Base-by-base conservation (phyloP, 2,329 filamentous ascomycete species). In the Stemphylium beticola region DNA sequence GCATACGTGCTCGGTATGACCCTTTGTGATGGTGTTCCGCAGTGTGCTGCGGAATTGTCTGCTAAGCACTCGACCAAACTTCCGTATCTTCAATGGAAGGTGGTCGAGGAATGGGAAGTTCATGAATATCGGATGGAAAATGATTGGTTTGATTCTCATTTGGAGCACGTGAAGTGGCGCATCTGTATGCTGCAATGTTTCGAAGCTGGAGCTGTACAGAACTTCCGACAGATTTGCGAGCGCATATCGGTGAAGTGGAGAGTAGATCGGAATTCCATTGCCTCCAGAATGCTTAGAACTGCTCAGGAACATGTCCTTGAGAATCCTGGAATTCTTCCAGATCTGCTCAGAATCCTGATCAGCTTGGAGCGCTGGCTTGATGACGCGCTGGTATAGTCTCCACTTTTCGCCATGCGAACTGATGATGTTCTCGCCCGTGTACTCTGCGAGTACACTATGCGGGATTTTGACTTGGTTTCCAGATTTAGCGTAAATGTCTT, bases 191-290 rank as follows among this genome's bases (percentile, higher is more conserved):
- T 66, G 56, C 37, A 69, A 53, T 7, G 66, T 67, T 26, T 66
- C 65, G 49, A 69, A 69, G 41, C 60, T 67, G 11, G 64, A 67
- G 22, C 56, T 58, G n/a, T 74, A 67, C 6, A 74, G 56, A 18
- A 65, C 63, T 44, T 75, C 69, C 6, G 69, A 69, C 40, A 74
- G 65, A 52, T 76, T 77, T 29, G 74, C 74, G 37, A 77, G 68
- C 1, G 74, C 72, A 42, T 74, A 74, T 15, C 74, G 64, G 53
- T 78, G 76, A 14, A 77, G 61, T 4, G 71, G 58, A 1, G 65
- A 65, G 50, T 74, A 70, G 39, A 77, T 62, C 3, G 63, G 49
- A 14, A 75, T 62, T 8, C 62, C 64, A 4, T 52, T 48, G 32
- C 58, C 59, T 12, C 54, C 52, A 38, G 48, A 47, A 33, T 62